phyloP scores from a whole-genome alignment of 768 basidiomycete species.

The Dentipellis sp. region DNA sequence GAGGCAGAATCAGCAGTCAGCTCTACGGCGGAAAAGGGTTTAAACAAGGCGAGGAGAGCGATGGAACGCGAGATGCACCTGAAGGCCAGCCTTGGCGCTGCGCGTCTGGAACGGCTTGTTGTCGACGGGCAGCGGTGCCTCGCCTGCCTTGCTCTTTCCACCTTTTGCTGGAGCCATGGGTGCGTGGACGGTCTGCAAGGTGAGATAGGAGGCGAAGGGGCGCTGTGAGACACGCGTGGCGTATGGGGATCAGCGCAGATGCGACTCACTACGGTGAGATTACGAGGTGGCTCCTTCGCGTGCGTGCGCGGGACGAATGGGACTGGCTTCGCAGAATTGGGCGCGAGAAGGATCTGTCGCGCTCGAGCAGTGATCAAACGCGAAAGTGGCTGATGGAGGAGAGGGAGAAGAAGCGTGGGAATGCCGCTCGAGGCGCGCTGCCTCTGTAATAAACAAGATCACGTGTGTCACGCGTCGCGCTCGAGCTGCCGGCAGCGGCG shows the following conservation, averaged over 20 bases:
- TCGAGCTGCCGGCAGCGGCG: too few species aligned
- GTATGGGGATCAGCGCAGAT: background rate
- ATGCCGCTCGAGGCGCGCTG: background rate
- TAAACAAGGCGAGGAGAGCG: background rate
- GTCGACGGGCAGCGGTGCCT: slow-evolving; percentile 1
- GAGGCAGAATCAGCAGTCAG: too few species aligned
- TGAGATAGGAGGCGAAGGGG: background rate
- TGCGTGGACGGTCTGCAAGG: background rate
- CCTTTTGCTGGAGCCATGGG: slow-evolving; percentile 7
- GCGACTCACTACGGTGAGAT: background rate
- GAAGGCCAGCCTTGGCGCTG: slow-evolving; percentile 11
- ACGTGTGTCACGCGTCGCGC: slow-evolving; percentile 6
- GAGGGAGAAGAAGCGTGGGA: background rate
- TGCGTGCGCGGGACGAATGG: background rate
- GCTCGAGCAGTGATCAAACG: background rate
- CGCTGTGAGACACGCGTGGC: background rate
- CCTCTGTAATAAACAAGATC: slow-evolving; percentile 8
- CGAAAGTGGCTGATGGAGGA: background rate
- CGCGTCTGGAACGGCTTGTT: slow-evolving; percentile 12
- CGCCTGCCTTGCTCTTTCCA: slow-evolving; percentile 11
- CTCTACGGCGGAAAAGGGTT: too few species aligned
- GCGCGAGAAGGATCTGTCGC: background rate
- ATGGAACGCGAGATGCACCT: background rate
- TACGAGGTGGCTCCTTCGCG: background rate
- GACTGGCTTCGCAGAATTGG: background rate